Base-by-base conservation (phyloP, 129 eudicot species). In the Chrysanthemum makinoi region DNA sequence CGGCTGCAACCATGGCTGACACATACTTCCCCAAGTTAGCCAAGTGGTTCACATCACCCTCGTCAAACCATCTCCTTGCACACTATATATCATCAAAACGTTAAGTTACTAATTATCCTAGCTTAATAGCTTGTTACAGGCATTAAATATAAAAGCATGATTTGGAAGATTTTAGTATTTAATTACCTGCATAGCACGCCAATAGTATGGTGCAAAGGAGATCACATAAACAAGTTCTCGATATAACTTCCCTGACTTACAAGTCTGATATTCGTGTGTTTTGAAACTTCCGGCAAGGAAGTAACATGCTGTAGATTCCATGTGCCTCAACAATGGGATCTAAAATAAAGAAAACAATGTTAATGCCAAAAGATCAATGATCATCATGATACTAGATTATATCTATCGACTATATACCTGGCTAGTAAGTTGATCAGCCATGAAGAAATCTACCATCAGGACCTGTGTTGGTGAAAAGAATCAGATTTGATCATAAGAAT, bases 161-260 rank as follows among this genome's bases (percentile, higher is more conserved):
- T 22, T 5, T 26, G n/a, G 16, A 59, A 22, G 6, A 1, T 26
- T 59, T 59, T 2, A 0, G 16, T 18, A n/a, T 0, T 14, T 46
- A 10, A 0, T 20, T 94, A 95, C 99, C 97, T 95, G 99, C 96
- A 95, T 86, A 48, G 99, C 99, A 52, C 99, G 96, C 99, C 99
- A 95, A 59, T 90, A 95, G 69, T 95, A 95, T 30, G 99, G 99
- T 0, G 97, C 96, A 62, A 95, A 95, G 26, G 99, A 90, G 80
- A 95, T 87, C 18, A 90, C 91, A 76, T 95, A 95, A 13, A 89
- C 97, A 13, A 95, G 85, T 77, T 95, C 96, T 24, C 91, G 84
- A 67, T 90, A 95, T 57, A 90, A 54, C 82, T 83, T 90, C n/a
- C 94, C 97, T 0, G 88, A 82, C 72, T 90, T 95, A 78, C 99